A percentile compares a stretch with the other conserved stretches of the same genome.
These are phyloP conservation scores for Lathyrus oleraceus DNA, from an alignment of 306 rosid species.

Conservation along the genomic window DNA sequence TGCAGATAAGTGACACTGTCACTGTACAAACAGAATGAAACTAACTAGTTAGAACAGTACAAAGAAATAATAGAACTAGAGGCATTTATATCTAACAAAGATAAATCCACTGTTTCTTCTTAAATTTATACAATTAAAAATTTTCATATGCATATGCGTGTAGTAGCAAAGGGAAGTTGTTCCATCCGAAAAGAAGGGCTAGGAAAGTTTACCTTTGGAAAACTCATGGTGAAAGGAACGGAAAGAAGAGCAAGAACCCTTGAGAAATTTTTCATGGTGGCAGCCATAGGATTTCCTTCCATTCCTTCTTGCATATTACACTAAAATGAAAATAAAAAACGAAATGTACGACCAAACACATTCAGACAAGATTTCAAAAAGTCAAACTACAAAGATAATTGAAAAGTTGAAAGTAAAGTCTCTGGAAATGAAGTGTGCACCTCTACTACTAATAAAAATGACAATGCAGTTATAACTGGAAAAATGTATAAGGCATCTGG, in stretches of 20 bases:
- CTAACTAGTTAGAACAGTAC: too few species aligned
- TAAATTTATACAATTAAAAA: background rate
- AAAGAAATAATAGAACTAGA: too few species aligned
- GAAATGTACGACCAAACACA: constrained; percentile 15
- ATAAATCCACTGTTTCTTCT: constrained; percentile 3
- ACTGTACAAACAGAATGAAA: too few species aligned
- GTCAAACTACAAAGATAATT: constrained; percentile 25
- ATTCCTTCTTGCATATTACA: constrained; percentile 86
- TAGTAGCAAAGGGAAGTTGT: constrained; percentile 13
- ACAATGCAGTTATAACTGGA: constrained; percentile 73
- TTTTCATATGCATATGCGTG: constrained; percentile 14
- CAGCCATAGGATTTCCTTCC: constrained; percentile 90
- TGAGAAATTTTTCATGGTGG: constrained; percentile 79
- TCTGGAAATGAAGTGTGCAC: constrained; percentile 43
- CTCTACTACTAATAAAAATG: constrained; percentile 89
- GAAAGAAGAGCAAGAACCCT: constrained; percentile 85
- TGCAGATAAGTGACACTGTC: background rate
- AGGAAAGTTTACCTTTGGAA: constrained; percentile 70
- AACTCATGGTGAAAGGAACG: constrained; percentile 84
- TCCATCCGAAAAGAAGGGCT: background rate
- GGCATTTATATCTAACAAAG: too few species aligned
- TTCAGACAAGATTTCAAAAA: constrained; percentile 2
- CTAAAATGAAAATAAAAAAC: constrained; percentile 43
- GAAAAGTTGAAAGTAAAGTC: constrained; percentile 6
- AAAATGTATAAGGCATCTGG: constrained; percentile 70